Evolutionary conservation across 306 rosid species (phyloP).

Genomic region (Phaseolus lunatus): DNA sequence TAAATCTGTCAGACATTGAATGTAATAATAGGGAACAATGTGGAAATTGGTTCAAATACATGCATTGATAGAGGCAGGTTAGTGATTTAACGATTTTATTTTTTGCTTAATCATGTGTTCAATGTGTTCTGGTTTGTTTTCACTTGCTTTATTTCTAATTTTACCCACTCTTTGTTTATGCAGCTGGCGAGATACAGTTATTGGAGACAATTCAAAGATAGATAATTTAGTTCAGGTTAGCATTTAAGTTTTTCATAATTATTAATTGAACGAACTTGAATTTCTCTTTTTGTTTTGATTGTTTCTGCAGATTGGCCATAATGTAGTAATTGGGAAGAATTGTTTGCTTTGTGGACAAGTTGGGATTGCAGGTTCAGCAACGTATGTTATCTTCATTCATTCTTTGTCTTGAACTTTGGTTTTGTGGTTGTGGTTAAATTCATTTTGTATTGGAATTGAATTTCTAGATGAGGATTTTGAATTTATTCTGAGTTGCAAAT

Average conservation of each 20-base stretch:
- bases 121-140: conserved; percentile 37
- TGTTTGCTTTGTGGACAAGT: conserved; percentile 98
- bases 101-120: conserved; percentile 2
- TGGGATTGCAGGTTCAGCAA: conserved; percentile 95
- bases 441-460: conserved; percentile 23
- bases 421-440: conserved; percentile 28
- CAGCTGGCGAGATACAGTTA: conserved; percentile 96
- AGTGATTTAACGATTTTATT: conserved; percentile 37
- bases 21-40: conserved; percentile 72
- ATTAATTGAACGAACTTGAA: not conserved
- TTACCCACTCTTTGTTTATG: conserved; percentile 41
- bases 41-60: conserved; percentile 92
- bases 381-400: conserved; percentile 54
- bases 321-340: conserved; percentile 79
- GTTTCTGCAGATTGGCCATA: conserved; percentile 83
- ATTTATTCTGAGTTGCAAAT: conserved; percentile 28
- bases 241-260: conserved; percentile 29
- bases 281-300: conserved; percentile 41
- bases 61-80: conserved; percentile 97
- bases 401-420: not conserved
- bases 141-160: conserved; percentile 43
- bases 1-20: conserved; percentile 68
- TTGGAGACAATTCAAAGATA: conserved; percentile 82
- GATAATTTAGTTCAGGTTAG: conserved; percentile 96
- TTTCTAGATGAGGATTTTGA: conserved; percentile 38